phyloP scores from a whole-genome alignment of 1,139 yeast genomes.

The Arxiozyma slooffiae region DNA sequence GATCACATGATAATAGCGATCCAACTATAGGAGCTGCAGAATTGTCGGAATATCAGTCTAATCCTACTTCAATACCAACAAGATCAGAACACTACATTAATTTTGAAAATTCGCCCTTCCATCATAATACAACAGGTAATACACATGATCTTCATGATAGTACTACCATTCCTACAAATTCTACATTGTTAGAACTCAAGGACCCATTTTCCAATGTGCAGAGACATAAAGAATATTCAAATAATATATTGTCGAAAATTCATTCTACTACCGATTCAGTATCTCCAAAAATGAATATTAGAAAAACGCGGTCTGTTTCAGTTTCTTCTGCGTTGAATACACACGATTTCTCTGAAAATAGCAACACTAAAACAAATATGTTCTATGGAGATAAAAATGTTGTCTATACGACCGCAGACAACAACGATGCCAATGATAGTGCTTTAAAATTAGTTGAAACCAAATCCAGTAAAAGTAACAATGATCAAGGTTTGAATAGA shows the following conservation, averaged over 20 bases:
- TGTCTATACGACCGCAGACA: background rate
- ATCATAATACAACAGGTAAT: background rate
- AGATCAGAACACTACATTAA: conserved; percentile 15
- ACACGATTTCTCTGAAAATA: background rate
- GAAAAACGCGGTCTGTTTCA: conserved; percentile 5
- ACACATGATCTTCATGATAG: background rate
- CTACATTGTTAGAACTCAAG: background rate
- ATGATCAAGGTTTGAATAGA: conserved; percentile 9
- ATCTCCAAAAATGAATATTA: conserved; percentile 2
- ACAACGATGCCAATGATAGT: background rate
- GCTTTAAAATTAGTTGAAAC: conserved; percentile 8
- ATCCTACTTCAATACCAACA: conserved; percentile 16
- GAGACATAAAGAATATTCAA: conserved; percentile 5
- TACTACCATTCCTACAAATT: background rate
- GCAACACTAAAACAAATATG: background rate
- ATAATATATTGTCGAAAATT: conserved; percentile 1
- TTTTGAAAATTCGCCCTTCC: background rate
- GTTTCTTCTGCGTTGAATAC: conserved; percentile 1
- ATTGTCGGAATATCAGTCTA: conserved; percentile 2
- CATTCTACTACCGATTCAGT: conserved; percentile 1
- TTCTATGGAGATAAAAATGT: background rate
- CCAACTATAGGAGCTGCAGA: conserved; percentile 13
- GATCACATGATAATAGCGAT: conserved; percentile 9
- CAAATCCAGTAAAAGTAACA: conserved; percentile 8
- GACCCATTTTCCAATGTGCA: conserved; percentile 9